Evolutionary conservation across 345 rosid genomes (phyloP).

Genomic region (Linum usitatissimum): DNA sequence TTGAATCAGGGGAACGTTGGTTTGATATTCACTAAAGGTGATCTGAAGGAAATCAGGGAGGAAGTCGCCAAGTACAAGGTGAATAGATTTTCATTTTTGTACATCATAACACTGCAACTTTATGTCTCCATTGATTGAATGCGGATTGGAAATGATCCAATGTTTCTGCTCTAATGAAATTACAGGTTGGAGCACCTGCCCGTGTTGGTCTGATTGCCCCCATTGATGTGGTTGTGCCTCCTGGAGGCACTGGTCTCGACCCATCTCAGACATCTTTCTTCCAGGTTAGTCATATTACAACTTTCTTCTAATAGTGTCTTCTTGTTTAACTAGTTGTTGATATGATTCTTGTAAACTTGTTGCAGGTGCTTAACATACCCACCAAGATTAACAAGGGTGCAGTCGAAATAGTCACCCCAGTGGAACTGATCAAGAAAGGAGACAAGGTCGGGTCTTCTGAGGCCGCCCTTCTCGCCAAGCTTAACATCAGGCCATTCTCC

Average conservation of each 20-base stretch:
- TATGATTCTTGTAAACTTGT: not conserved
- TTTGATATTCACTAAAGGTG: slow-evolving; percentile 3
- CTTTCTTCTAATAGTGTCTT: not conserved
- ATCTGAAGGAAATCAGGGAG: slow-evolving; percentile 4
- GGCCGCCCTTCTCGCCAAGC: slow-evolving; percentile 22
- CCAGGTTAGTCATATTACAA: not conserved
- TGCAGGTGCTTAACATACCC: not conserved
- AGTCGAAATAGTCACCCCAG: slow-evolving; percentile 20
- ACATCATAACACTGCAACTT: not conserved
- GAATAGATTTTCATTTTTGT: too few relatives aligned
- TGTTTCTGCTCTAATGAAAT: not conserved
- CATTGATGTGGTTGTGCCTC: slow-evolving; percentile 6
- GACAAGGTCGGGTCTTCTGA: slow-evolving; percentile 24
- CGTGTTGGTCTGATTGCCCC: slow-evolving; percentile 7
- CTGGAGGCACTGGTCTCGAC: slow-evolving; percentile 1
- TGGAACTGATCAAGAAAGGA: slow-evolving; percentile 19
- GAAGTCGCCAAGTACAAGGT: slow-evolving; percentile 3
- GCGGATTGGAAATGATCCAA: not conserved
- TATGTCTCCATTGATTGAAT: not conserved
- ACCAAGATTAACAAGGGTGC: slow-evolving; percentile 18
- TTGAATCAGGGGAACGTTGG: slow-evolving; percentile 1
- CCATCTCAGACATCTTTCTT: slow-evolving; percentile 1
- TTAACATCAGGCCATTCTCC: slow-evolving; percentile 22
- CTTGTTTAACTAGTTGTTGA: too few relatives aligned
- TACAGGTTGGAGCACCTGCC: slow-evolving; percentile 7